Percentiles rank a stretch among this genome's conserved stretches.
Evolutionary conservation across 1,284 basidiomycete species (phyloP).

Genomic region (Ceratobasidium theobromae): DNA sequence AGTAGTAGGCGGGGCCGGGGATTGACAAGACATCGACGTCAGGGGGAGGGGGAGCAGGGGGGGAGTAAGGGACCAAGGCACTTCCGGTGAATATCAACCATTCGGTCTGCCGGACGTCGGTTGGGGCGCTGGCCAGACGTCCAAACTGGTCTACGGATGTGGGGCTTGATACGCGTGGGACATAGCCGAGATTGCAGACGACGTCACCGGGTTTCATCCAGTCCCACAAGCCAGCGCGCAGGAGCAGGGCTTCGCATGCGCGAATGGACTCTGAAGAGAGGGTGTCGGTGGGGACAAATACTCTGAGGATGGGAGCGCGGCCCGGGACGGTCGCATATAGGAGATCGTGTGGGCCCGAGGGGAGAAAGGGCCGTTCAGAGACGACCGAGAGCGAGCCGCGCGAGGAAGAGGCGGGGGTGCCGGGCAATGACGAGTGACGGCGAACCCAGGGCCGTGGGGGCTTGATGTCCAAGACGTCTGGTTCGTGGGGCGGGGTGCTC

Average conservation of each 20-base stretch:
- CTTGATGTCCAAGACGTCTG: conserved; percentile 7
- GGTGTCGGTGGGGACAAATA: conserved; percentile 66
- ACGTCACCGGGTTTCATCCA: conserved; percentile 71
- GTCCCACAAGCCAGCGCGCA: conserved; percentile 63
- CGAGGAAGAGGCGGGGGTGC: conserved; percentile 18
- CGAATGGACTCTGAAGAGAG: conserved; percentile 54
- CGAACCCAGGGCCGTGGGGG: not conserved
- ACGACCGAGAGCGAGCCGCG: conserved; percentile 15
- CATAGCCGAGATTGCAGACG: conserved; percentile 73
- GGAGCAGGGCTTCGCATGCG: conserved; percentile 64
- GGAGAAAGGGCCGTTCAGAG: conserved; percentile 13
- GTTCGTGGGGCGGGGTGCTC: not conserved
- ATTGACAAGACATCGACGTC: conserved; percentile 54
- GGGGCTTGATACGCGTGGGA: conserved; percentile 53
- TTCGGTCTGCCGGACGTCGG: conserved; percentile 40
- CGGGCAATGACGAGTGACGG: conserved; percentile 21
- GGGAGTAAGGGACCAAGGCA: conserved; percentile 50
- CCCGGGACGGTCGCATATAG: conserved; percentile 57
- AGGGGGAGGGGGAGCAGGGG: conserved; percentile 35
- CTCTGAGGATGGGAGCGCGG: conserved; percentile 70
- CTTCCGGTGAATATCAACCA: conserved; percentile 73
- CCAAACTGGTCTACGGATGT: conserved; percentile 35
- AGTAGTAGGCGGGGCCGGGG: conserved; percentile 71
- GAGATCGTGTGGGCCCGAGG: conserved; percentile 59
- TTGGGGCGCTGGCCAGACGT: conserved; percentile 37